Conservation (phyloP, 352 stramenopile genomes). For the Pythium guiyangense region DNA sequence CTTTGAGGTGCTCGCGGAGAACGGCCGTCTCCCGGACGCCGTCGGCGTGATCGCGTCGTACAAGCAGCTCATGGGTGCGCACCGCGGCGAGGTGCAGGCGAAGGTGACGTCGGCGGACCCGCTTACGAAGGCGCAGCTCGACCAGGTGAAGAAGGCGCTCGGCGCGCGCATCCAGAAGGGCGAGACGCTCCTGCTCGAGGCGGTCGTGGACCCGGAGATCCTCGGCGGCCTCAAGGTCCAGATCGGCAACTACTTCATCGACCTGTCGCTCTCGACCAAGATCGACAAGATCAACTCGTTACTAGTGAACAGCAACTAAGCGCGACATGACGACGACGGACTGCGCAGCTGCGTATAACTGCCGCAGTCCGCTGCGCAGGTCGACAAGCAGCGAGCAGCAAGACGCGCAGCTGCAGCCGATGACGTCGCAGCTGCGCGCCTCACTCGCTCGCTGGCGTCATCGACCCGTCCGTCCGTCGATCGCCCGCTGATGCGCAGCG, state of each 20-base stretch:
- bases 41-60: constrained; percentile 88
- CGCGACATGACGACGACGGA: neutral
- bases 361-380: neutral
- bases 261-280: constrained; percentile 93
- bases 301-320: constrained; percentile 62
- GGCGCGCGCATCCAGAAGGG: constrained; percentile 81
- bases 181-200: constrained; percentile 91
- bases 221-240: constrained; percentile 96
- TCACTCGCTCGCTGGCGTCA: too few species aligned
- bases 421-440: too few species aligned
- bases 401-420: too few species aligned
- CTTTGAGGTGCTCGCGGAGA: constrained; percentile 95
- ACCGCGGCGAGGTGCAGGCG: constrained; percentile 93
- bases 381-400: neutral
- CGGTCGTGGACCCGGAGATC: constrained; percentile 92
- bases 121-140: constrained; percentile 90
- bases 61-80: constrained; percentile 94
- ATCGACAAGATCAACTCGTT: constrained; percentile 94
- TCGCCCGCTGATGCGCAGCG: too few species aligned
- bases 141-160: constrained; percentile 93
- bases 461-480: too few species aligned
- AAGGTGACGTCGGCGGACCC: constrained; percentile 95
- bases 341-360: neutral
- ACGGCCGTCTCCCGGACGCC: constrained; percentile 90
- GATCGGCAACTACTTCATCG: constrained; percentile 98